Conservation (phyloP, 306 rosid species). For the Cajanus cajan region DNA sequence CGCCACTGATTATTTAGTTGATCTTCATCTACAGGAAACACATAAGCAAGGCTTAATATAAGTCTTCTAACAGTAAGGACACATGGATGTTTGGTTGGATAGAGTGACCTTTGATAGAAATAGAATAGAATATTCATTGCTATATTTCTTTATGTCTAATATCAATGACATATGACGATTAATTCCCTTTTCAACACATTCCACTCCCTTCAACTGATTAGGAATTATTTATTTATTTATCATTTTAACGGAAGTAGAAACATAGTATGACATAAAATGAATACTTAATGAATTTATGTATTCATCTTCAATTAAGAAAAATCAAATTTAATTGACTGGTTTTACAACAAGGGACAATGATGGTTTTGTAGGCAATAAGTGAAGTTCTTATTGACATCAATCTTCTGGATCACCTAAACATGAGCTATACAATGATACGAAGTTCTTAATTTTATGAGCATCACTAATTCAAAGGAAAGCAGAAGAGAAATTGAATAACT, state of each 20-base stretch:
- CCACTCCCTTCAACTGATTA: not conserved
- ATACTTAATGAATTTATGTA: not conserved
- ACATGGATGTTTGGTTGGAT: not conserved
- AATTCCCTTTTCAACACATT: not conserved
- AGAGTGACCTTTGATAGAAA: not conserved
- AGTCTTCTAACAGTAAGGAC: not conserved
- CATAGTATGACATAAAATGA: not conserved
- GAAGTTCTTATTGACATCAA: not conserved
- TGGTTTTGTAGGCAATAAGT: not conserved
- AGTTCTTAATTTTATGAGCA: conserved; percentile 14
- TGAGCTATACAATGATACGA: not conserved
- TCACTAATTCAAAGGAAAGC: not conserved
- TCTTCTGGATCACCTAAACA: not conserved
- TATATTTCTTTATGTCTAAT: not conserved
- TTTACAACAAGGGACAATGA: not conserved
- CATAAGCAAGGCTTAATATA: not conserved
- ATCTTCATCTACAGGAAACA: not conserved
- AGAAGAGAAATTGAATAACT: not conserved
- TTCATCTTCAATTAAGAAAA: not conserved
- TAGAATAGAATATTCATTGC: not conserved
- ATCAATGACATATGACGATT: not conserved
- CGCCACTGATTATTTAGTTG: no score
- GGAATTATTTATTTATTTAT: not conserved
- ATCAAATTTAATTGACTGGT: not conserved
- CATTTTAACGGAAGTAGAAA: not conserved